Evolutionary conservation across 2,329 filamentous ascomycete species (phyloP), one percentile per base, ranked within the genome.

Genomic region (Trichophyton benhamiae): DNA sequence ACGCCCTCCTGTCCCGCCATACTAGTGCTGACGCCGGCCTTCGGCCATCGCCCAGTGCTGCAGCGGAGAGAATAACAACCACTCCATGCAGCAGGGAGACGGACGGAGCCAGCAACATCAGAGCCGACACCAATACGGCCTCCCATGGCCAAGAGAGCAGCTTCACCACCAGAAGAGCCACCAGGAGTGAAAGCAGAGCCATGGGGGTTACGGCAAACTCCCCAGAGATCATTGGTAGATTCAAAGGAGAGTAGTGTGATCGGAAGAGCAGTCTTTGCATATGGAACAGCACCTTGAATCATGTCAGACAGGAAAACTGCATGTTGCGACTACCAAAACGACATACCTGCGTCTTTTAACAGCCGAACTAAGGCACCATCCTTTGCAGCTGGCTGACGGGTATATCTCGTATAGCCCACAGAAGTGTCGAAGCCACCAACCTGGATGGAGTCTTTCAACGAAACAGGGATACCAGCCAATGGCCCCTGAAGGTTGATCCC

Each of bases 1-100:
- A 96, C 85, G 0, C 91, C 91, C 71, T 96, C 92, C 71, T 96
- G 91, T 0, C 92, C 92, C 0, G 88, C 85, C 90, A 96, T 96
- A 68, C 87, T 91, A 0, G 91, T 96, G 64, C 83, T 83, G 71
- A 90, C 85, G 8, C 90, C 90, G 48, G 83, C 81, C 73, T 95
- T 95, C 0, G 90, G 89, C 90, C 91, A 96, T 57, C 91, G 82
- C 1, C 92, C 91, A 1, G 89, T 95, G 2, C 88, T 91, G 75
- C 91, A 96, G 41, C 88, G 84, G 25, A 96, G 76, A 17, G 87
- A 87, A 74, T 95, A 96, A 71, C 92, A 89, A 7, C 91, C 91
- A 1, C 88, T 88, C 77, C 91, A 96, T 67, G 95, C 90, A 3
- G 91, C 92, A 0, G 91, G 92, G 1, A 83, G 86, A 59, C 91